These are phyloP conservation scores for Fimicolochytrium jonesii DNA, from an alignment of 192 early-diverging fungal species.

Conservation along the genomic window DNA sequence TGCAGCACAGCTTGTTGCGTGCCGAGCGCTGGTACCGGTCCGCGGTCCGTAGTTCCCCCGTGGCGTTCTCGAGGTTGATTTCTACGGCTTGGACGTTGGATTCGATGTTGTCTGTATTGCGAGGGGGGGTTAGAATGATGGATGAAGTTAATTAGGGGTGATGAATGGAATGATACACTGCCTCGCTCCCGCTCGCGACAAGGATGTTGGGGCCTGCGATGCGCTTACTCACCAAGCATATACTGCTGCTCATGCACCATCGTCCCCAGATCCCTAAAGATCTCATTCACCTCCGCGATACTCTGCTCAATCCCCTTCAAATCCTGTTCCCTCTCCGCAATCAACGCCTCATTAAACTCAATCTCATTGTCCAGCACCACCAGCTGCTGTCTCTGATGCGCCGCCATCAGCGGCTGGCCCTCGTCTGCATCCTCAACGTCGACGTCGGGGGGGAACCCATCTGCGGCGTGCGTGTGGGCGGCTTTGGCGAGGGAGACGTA, in stretches of 20 bases:
- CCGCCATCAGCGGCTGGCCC: constrained; percentile 54
- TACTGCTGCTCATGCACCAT: constrained; percentile 97
- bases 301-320: constrained; percentile 89
- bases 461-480: constrained; percentile 18
- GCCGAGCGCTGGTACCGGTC: constrained; percentile 71
- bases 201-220: neutral
- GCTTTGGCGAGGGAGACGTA: constrained; percentile 74
- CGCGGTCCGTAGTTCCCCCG: constrained; percentile 76
- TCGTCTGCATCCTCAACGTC: constrained; percentile 54
- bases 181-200: neutral
- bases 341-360: constrained; percentile 91
- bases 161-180: too few species aligned
- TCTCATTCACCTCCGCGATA: constrained; percentile 92
- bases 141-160: neutral
- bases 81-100: constrained; percentile 83
- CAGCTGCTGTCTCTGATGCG: constrained; percentile 38
- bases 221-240: constrained; percentile 66
- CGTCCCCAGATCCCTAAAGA: constrained; percentile 93
- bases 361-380: constrained; percentile 84
- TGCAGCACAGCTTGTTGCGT: constrained; percentile 77
- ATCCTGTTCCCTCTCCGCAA: constrained; percentile 90
- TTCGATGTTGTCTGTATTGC: constrained; percentile 91
- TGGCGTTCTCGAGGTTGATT: constrained; percentile 73
- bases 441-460: neutral
- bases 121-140: neutral